phyloP scores from a whole-genome alignment of 2,329 filamentous ascomycete genomes.

The Alternaria arborescens region DNA sequence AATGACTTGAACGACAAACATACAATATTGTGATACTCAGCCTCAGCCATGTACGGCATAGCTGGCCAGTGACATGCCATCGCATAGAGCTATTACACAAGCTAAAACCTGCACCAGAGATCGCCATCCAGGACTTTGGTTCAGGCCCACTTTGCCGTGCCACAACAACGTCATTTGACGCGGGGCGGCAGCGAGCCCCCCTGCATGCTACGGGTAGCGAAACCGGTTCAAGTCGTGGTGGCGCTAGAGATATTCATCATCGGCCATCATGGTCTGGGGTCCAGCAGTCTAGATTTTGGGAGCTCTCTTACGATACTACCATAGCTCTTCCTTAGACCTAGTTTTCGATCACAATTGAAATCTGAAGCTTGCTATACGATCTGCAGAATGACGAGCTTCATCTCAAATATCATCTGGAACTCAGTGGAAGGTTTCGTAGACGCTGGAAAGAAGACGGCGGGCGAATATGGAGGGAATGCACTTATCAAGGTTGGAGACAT shows the following conservation, averaged over 20 bases:
- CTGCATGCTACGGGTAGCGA: constrained; percentile 16
- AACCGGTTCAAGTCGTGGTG: constrained; percentile 39
- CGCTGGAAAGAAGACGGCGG: constrained; percentile 46
- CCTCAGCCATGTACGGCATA: background rate
- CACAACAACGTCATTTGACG: constrained; percentile 41
- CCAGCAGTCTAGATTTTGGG: constrained; percentile 7
- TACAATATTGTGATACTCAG: background rate
- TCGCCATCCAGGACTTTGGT: constrained; percentile 14
- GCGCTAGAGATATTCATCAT: constrained; percentile 30
- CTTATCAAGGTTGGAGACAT: constrained; percentile 50
- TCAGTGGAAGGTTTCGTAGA: constrained; percentile 50
- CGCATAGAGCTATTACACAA: background rate
- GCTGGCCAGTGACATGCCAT: background rate
- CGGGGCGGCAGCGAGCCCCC: constrained; percentile 26
- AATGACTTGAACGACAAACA: background rate
- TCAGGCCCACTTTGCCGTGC: constrained; percentile 15
- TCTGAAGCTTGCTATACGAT: background rate
- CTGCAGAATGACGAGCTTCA: constrained; percentile 40
- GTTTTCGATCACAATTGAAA: background rate
- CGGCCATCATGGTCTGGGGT: constrained; percentile 19
- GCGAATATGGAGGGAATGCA: constrained; percentile 50
- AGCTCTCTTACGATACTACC: background rate
- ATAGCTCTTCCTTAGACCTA: background rate
- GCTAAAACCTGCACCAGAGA: constrained; percentile 14
- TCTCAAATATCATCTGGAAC: constrained; percentile 51